Evolutionary conservation across 345 rosid genomes (phyloP), one percentile per base, ranked within the genome.

Genomic region (Raphanus sativus): DNA sequence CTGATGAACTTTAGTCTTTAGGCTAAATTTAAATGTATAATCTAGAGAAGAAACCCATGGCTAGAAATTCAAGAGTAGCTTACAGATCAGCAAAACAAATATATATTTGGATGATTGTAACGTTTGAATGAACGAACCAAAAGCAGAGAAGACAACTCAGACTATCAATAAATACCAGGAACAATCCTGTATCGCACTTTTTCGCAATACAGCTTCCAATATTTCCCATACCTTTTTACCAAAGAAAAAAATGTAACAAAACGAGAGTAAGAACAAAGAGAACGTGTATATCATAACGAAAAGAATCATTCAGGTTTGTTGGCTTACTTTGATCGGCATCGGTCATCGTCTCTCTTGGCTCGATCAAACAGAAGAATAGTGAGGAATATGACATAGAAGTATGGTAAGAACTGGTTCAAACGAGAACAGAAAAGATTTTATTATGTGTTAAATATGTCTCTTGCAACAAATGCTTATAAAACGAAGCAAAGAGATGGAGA

Each of bases 311-410:
- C n/a, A 61, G 58, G 65, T 74, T 59, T n/a, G 68, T 56, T 42
- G 16, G 21, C 98, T 89, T 87, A 92, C 99, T 95, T 95, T 83
- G 97, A 86, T 70, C 89, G 85, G 67, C 99, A 95, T 68, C 98
- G 79, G 78, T 92, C 99, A 67, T 95, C 97, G 34, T 95, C 98
- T 78, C 99, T 87, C 70, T 88, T 91, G 75, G 98, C 99, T 55
- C 99, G 97, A 80, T 95, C 98, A 1, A 95, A 79, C 60, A 95
- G 89, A 71, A 92, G 97, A 82, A 95, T 89, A 68, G 97, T 92
- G 61, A 95, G 96, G 78, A 71, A 92, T 67, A 87, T 73, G 30
- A 95, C 96, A 28, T 92, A 95, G 90, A 93, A 93, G 85, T 92
- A 91, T 6, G 99, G 97, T 75, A 95, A 83, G 79, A 89, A 87